phyloP scores from a whole-genome alignment of 345 rosid species.

The Isatis tinctoria region DNA sequence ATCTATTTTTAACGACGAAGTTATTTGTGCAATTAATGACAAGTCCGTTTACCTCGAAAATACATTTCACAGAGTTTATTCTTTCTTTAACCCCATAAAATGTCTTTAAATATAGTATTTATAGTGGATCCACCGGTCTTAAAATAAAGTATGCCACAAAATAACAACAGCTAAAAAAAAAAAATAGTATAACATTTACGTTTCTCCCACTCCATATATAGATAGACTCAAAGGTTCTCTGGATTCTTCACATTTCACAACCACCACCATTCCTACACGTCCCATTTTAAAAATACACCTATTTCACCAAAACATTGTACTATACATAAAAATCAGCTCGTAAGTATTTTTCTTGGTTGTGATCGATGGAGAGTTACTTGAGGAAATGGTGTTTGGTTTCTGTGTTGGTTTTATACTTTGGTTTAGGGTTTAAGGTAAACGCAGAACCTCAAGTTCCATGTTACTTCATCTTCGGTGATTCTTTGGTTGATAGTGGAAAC shows the following conservation, averaged over 20 bases:
- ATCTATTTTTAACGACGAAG: neutral
- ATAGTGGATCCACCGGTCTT: constrained; percentile 7
- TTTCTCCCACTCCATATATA: constrained; percentile 34
- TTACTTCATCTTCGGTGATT: constrained; percentile 85
- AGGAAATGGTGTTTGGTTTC: constrained; percentile 28
- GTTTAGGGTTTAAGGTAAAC: constrained; percentile 18
- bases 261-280: constrained; percentile 9
- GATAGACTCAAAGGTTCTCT: constrained; percentile 15
- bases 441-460: constrained; percentile 72
- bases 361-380: constrained; percentile 33
- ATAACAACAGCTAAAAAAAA: neutral
- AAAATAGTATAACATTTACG: neutral
- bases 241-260: constrained; percentile 24
- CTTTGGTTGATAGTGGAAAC: constrained; percentile 90
- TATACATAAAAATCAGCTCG: constrained; percentile 1
- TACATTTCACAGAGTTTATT: constrained; percentile 1
- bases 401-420: constrained; percentile 9
- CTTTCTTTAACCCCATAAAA: neutral
- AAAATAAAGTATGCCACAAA: neutral
- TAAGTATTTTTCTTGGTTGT: neutral
- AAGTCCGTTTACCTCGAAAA: neutral
- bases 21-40: constrained; percentile 19
- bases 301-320: neutral
- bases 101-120: constrained; percentile 8
- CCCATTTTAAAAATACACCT: neutral